Base-by-base conservation (phyloP, 2,329 filamentous ascomycete species). In the Talaromyces sp. region DNA sequence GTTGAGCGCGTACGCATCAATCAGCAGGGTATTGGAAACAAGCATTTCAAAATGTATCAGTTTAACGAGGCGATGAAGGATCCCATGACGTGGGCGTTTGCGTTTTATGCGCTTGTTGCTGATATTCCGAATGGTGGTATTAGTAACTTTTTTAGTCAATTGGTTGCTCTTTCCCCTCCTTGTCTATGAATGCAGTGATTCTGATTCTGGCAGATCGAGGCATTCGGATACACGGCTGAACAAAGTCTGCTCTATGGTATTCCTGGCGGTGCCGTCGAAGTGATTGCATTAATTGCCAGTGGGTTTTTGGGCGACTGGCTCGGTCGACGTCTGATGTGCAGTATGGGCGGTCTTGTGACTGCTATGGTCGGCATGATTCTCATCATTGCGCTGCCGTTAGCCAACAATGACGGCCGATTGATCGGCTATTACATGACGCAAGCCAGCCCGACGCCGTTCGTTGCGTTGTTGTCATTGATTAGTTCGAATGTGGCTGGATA, bases 1-100 rank as follows among this genome's bases (percentile, higher is more conserved):
- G 80, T 93, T 31, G 90, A 92, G 68, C 84, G 91, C 0, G 86
- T 94, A 6, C 83, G 90, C 0, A 82, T 87, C 25, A 94, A 94
- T 70, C 87, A 92, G 73, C 91, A 91, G 66, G 91, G 91, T 0
- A 88, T 90, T 17, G 89, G 88, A 1, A 90, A 87, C 67, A 87
- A 87, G 68, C 83, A 90, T 67, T 90, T 89, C 76, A 90, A 90
- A 68, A 81, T 84, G 78, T 82, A 85, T 25, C 91, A 95, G 68
- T 79, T 90, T 1, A 80, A 84, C 17, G 86, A 88, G 69, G 84
- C 86, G 0, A 70, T 88, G 7, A 65, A 79, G 3, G 86, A 88
- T 68, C 86, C 85, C 0, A 77, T 87, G 74, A 84, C 84, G 1
- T 88, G 86, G 86, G 83, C 84, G 0, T 86, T 87, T 71, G 82